phyloP scores from a whole-genome alignment of 768 basidiomycete species.

The Calocera cornea region DNA sequence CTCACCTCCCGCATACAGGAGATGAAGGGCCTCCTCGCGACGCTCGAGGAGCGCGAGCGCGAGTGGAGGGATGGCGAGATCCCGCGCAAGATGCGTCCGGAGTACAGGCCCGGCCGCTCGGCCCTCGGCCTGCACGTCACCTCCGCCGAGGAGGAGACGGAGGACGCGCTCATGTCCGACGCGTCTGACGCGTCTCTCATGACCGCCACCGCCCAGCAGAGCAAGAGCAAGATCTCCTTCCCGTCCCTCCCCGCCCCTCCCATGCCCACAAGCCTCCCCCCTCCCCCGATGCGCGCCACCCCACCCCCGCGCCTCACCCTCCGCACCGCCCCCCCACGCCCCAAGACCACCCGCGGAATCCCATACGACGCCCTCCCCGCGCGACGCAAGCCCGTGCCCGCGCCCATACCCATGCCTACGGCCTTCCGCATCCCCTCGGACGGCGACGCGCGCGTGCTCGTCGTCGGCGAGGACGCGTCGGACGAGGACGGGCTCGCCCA shows the following conservation, averaged over 20 bases:
- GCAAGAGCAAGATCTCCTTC: constrained; percentile 2
- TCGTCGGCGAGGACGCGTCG: neutral
- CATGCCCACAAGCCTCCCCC: neutral
- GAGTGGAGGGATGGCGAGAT: neutral
- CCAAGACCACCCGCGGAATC: neutral
- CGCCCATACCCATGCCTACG: neutral
- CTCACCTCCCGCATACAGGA: neutral
- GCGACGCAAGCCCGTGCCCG: neutral
- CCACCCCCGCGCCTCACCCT: neutral
- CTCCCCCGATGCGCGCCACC: neutral
- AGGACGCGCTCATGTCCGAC: neutral
- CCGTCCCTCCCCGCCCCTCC: neutral
- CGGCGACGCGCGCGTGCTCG: neutral
- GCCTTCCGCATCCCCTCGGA: neutral
- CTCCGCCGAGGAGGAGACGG: neutral
- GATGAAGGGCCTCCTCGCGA: neutral
- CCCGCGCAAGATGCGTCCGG: neutral
- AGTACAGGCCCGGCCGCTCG: too few relatives aligned
- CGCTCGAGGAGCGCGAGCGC: neutral
- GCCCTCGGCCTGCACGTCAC: too few relatives aligned
- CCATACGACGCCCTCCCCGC: neutral
- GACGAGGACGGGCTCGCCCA: too few relatives aligned
- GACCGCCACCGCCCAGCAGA: too few relatives aligned
- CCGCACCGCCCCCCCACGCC: neutral
- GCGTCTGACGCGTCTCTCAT: too few relatives aligned